Evolutionary conservation across 495 filamentous ascomycete species (phyloP).

Genomic region (Lichina pygmaea): DNA sequence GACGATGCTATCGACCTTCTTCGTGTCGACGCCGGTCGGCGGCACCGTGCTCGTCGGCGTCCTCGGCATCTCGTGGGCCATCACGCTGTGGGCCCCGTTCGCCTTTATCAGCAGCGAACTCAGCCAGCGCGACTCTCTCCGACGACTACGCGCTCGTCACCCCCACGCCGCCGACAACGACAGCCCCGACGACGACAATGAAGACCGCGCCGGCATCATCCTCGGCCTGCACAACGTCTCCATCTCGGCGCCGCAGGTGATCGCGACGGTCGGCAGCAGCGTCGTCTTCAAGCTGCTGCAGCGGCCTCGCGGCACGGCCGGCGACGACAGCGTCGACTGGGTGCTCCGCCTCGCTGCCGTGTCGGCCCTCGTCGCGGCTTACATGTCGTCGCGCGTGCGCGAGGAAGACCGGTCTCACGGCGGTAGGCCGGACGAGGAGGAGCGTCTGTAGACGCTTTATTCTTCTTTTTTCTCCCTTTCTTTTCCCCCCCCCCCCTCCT

Average conservation of each 20-base stretch:
- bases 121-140: conserved; percentile 41
- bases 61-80: conserved; percentile 66
- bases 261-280: conserved; percentile 58
- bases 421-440: no score
- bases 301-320: conserved; percentile 54
- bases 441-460: no score
- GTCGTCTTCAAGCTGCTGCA: conserved; percentile 58
- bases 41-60: conserved; percentile 51
- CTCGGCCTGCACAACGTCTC: conserved; percentile 84
- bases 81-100: conserved; percentile 79
- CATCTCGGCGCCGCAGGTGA: conserved; percentile 63
- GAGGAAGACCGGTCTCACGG: no score
- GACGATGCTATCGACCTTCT: conserved; percentile 57
- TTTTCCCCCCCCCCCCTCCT: no score
- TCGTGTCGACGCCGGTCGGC: conserved; percentile 34
- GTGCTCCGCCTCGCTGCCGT: conserved; percentile 58
- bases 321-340: conserved; percentile 67
- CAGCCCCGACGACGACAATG: conserved; percentile 17
- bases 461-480: no score
- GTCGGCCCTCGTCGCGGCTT: conserved; percentile 53
- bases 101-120: conserved; percentile 79
- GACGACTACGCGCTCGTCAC: conserved; percentile 17
- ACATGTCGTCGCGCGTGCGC: conserved; percentile 1
- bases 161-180: neutral
- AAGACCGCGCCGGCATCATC: conserved; percentile 66